Evolutionary conservation across 257 asterid species (phyloP), one percentile per base, ranked within the genome.

Genomic region (Petunia secreta): DNA sequence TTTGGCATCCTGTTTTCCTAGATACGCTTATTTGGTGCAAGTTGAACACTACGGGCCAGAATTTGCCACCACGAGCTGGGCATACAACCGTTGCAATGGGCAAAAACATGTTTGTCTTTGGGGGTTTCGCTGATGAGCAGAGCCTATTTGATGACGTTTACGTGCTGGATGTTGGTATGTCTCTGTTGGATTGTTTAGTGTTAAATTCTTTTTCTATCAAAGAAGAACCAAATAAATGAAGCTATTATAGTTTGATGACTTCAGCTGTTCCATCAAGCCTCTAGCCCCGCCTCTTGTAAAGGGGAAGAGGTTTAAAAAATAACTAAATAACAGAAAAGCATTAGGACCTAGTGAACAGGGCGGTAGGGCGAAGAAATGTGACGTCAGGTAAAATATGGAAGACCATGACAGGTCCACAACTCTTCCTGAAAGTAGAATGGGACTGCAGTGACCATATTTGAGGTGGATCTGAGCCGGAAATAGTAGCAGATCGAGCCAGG

Each of bases 11-110:
- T 86, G 83, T 82, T 76, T 80, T 58, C 67, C 74, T 75, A 96
- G 99, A 96, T 89, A 89, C 97, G 69, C 90, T 94, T 83, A 91
- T 91, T 58, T 96, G 99, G 99, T 87, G 92, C 88, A 96, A 91
- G 90, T 86, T 96, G 89, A 91, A 94, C 78, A 90, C 98, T 34
- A 86, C 89, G 62, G 99, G 99, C 71, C 97, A 92, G 87, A 84
- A 90, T 78, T 86, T 96, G 89, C 91, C 97, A 2, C 99, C 99
- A 43, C 97, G 99, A 79, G 98, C 94, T 80, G 98, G 98, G 85
- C 99, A 96, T 84, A 92, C 99, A 54, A 88, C 99, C 46, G 63
- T 96, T 84, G 80, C 92, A 69, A 87, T 90, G 84, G 98, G 97
- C 63, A 92, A 88, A 87, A 80, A 90, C 83, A 85, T 94, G 83